Evolutionary conservation across 257 asterid genomes (phyloP).

Genomic region (Solanum gracilifrons): DNA sequence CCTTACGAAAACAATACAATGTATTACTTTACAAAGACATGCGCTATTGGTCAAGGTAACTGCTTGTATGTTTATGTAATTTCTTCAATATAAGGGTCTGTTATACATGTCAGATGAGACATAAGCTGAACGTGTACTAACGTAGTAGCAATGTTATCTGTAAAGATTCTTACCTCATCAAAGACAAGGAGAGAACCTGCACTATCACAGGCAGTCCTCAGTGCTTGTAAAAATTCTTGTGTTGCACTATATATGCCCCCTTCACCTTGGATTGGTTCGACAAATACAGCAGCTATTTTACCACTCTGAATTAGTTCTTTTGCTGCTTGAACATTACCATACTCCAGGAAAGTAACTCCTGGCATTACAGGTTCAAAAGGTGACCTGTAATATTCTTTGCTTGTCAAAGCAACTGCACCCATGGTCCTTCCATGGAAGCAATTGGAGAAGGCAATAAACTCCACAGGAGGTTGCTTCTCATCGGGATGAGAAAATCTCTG

Average conservation of each 20-base stretch:
- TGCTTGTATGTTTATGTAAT: neutral
- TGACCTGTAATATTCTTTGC: conserved; percentile 68
- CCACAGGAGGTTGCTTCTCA: conserved; percentile 43
- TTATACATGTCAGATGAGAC: neutral
- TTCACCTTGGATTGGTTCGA: conserved; percentile 95
- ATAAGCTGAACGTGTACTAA: neutral
- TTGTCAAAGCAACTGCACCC: conserved; percentile 90
- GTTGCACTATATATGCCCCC: conserved; percentile 91
- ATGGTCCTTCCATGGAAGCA: conserved; percentile 90
- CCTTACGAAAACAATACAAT: neutral
- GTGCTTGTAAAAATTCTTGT: conserved; percentile 53
- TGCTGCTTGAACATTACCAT: conserved; percentile 63
- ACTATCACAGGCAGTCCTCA: conserved; percentile 68
- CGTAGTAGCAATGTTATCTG: neutral
- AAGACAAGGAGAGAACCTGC: conserved; percentile 73
- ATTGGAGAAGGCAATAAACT: conserved; percentile 73
- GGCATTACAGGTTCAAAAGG: conserved; percentile 98
- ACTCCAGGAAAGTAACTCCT: conserved; percentile 73
- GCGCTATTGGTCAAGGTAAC: neutral
- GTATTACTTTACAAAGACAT: neutral
- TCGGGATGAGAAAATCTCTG: conserved; percentile 48
- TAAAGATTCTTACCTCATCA: conserved; percentile 59
- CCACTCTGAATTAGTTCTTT: conserved; percentile 50
- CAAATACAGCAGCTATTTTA: conserved; percentile 85
- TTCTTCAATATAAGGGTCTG: neutral